phyloP scores from a whole-genome alignment of 768 basidiomycete genomes.

The Hemileccinum impolitum region DNA sequence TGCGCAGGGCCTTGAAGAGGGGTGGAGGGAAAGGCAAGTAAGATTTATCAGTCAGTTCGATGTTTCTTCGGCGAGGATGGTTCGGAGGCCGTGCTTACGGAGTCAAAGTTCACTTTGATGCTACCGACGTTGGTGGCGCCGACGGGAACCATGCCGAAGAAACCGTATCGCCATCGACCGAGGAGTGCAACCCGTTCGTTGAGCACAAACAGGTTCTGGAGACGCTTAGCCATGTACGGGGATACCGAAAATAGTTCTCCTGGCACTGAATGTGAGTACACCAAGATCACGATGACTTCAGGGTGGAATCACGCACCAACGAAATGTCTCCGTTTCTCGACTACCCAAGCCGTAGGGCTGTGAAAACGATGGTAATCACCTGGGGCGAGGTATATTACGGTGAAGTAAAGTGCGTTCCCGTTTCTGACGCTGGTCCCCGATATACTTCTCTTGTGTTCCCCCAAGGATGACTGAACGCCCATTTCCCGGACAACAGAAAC shows the following conservation, averaged over 20 bases:
- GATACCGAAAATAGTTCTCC: conserved; percentile 96
- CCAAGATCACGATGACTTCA: neutral
- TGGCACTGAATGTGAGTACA: conserved; percentile 24
- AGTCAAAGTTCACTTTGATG: conserved; percentile 94
- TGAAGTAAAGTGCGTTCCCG: conserved; percentile 85
- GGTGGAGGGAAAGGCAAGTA: neutral
- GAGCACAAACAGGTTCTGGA: conserved; percentile 93
- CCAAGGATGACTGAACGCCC: conserved; percentile 48
- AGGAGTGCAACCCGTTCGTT: conserved; percentile 96
- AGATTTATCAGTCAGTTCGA: neutral
- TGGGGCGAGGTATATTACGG: conserved; percentile 96
- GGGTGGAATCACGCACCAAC: conserved; percentile 53
- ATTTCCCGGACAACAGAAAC: conserved; percentile 70
- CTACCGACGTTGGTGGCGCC: conserved; percentile 98
- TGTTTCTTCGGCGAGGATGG: neutral
- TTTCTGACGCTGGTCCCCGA: conserved; percentile 54
- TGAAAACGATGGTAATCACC: conserved; percentile 99
- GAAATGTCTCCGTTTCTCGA: conserved; percentile 93
- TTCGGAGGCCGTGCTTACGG: conserved; percentile 39
- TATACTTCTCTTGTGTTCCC: conserved; percentile 32
- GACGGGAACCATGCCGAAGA: conserved; percentile 97
- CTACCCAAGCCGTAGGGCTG: conserved; percentile 94
- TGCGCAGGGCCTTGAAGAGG: conserved; percentile 67
- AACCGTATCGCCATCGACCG: conserved; percentile 92
- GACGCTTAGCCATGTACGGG: conserved; percentile 89